Conservation (phyloP, 2,329 filamentous ascomycete genomes). For the Penicillium capsulatum region DNA sequence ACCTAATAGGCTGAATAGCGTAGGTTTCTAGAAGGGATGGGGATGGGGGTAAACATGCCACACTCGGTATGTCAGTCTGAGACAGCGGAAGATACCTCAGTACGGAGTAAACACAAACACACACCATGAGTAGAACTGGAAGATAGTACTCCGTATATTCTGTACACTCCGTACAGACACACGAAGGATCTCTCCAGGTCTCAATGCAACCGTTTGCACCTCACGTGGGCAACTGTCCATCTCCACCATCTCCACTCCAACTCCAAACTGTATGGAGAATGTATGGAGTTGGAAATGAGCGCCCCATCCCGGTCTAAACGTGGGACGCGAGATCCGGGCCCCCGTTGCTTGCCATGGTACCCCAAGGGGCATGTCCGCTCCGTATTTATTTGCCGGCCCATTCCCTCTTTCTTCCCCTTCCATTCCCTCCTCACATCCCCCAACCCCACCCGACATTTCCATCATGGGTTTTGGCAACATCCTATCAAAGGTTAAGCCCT, state of each 20-base stretch:
- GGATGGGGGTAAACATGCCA: conserved; percentile 2
- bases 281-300: conserved; percentile 22
- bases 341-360: conserved; percentile 28
- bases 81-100: background rate
- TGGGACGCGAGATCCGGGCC: conserved; percentile 31
- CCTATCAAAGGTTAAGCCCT: conserved; percentile 29
- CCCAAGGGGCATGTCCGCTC: conserved; percentile 18
- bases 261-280: conserved; percentile 22
- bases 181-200: too few relatives aligned
- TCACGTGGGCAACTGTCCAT: conserved; percentile 19
- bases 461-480: conserved; percentile 31
- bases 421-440: conserved; percentile 3
- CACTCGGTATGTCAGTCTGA: conserved; percentile 7
- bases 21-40: conserved; percentile 21
- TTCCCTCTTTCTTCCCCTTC: conserved; percentile 13
- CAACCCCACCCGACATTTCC: conserved; percentile 6
- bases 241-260: conserved; percentile 21
- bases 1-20: conserved; percentile 13
- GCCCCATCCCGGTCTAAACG: conserved; percentile 22
- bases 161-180: too few relatives aligned
- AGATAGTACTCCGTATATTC: too few relatives aligned
- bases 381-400: conserved; percentile 24
- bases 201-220: conserved; percentile 3
- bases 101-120: too few relatives aligned
- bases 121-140: too few relatives aligned